Conservation (phyloP, 2,329 filamentous ascomycete genomes). For the Biscogniauxia marginata region DNA sequence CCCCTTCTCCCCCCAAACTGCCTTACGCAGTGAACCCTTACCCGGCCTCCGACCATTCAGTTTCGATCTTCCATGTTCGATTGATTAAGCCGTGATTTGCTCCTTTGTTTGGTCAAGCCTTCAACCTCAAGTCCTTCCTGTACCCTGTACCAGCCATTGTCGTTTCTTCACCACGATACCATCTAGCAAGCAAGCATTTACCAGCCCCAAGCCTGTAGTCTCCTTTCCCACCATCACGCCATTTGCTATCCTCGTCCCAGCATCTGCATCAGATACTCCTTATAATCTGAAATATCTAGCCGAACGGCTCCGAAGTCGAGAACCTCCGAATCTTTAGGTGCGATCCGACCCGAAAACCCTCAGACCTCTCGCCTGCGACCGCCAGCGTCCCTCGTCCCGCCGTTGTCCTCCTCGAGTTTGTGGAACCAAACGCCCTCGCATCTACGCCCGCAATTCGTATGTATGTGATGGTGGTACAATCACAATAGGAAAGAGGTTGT, state of each 20-base stretch:
- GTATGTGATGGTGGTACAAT: conserved; percentile 19
- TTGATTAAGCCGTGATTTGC: not conserved
- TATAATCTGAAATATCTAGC: not conserved
- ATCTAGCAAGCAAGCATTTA: not conserved
- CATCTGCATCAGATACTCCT: not conserved
- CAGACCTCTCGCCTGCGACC: not conserved
- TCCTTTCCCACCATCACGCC: not conserved
- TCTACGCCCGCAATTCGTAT: conserved; percentile 2
- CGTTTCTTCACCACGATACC: not conserved
- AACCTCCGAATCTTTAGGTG: not conserved
- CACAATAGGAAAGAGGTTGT: conserved; percentile 21
- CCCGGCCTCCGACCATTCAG: not conserved
- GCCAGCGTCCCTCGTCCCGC: not conserved
- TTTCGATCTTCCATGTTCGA: not conserved
- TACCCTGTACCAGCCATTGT: not conserved
- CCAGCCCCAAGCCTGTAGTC: not conserved
- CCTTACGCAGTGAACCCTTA: not conserved
- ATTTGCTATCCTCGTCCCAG: not conserved
- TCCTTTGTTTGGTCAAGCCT: not conserved
- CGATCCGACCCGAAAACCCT: not conserved
- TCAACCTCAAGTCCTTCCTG: not conserved
- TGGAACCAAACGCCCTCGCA: conserved; percentile 14
- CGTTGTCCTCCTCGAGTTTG: conserved; percentile 11
- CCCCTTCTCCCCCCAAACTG: not conserved
- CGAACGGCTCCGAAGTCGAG: not conserved